Evolutionary conservation across 1,284 basidiomycete genomes (phyloP), one percentile per base, ranked within the genome.

Genomic region (Ceratobasidium sp.): DNA sequence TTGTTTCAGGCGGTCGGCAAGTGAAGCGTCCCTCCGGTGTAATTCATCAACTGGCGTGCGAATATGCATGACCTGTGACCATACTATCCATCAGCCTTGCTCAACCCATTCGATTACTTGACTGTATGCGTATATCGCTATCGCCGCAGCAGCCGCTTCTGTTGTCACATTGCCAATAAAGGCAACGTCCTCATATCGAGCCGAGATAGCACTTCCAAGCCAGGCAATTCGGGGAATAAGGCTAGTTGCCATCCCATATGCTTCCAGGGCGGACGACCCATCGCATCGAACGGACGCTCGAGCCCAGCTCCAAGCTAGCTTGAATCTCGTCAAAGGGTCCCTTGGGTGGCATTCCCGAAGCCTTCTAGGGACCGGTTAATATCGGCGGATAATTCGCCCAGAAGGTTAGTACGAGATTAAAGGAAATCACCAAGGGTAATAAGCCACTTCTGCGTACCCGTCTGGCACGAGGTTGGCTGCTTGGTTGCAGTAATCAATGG

Each of bases 81-180:
- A 82, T 29, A 81, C 77, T 11, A 82, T 74, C 31, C 78, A 77
- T 22, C 80, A 76, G 14, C 81, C 80, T 68, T 78, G 22, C 64
- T 80, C 80, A 2, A 80, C 64, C 66, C 78, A 77, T 59, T 81
- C 80, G 22, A 80, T 22, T 13, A 79, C 80, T 7, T 31, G 31
- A 19, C 54, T 39, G n/a, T 19, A 56, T 9, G 29, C 37, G 7
- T n/a, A 13, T 19, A 39, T 16, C 16, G 66, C n/a, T 0, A 71
- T 71, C 1, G 49, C 66, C 11, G 16, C 34, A 11, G 66, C 22
- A 1, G 53, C 66, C 6, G 66, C 66, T 22, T 71, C 51, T 22
- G 31, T n/a, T 34, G 54, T 27, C n/a, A 56, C 22, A 7, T 8
- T 19, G 24, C 66, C 66, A 4, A 71, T 37, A 1, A 19, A 5